Evolutionary conservation across 2,329 filamentous ascomycete genomes (phyloP).

Genomic region (Neofusicoccum parvum): DNA sequence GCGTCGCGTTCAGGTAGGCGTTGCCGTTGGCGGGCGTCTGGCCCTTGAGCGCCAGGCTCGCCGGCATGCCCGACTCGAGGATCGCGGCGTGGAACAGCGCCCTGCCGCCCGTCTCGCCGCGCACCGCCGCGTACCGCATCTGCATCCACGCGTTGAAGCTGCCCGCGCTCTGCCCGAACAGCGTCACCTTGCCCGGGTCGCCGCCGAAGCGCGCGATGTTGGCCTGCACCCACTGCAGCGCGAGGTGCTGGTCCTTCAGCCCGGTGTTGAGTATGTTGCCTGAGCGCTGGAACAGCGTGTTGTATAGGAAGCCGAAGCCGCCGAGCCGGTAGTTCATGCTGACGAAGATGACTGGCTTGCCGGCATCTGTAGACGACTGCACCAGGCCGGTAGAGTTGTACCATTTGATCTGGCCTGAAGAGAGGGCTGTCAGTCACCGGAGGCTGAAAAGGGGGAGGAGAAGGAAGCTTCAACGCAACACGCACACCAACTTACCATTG

Average conservation of each 20-base stretch:
- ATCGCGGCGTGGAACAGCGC: constrained; percentile 43
- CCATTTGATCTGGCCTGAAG: constrained; percentile 24
- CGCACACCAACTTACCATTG: background rate
- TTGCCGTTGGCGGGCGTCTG: constrained; percentile 31
- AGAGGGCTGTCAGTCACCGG: no score
- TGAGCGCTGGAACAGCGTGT: background rate
- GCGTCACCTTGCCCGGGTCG: constrained; percentile 38
- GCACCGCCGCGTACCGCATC: constrained; percentile 33
- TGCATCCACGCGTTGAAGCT: constrained; percentile 40
- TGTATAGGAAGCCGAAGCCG: background rate
- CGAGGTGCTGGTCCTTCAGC: background rate
- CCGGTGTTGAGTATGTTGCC: background rate
- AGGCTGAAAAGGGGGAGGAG: background rate
- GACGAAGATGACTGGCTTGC: background rate
- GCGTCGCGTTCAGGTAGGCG: background rate
- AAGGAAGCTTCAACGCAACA: background rate
- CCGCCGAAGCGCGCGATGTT: background rate
- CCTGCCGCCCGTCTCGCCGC: no score
- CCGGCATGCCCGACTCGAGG: constrained; percentile 41
- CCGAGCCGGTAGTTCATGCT: background rate
- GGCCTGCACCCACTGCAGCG: background rate
- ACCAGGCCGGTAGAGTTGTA: constrained; percentile 26
- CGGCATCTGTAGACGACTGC: constrained; percentile 40
- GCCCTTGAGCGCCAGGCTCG: constrained; percentile 33
- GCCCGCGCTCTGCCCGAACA: constrained; percentile 42